Percentiles rank a stretch among this genome's conserved stretches.
phyloP scores from a whole-genome alignment of 2,329 filamentous ascomycete genomes.

The Pseudogymnoascus sp. region DNA sequence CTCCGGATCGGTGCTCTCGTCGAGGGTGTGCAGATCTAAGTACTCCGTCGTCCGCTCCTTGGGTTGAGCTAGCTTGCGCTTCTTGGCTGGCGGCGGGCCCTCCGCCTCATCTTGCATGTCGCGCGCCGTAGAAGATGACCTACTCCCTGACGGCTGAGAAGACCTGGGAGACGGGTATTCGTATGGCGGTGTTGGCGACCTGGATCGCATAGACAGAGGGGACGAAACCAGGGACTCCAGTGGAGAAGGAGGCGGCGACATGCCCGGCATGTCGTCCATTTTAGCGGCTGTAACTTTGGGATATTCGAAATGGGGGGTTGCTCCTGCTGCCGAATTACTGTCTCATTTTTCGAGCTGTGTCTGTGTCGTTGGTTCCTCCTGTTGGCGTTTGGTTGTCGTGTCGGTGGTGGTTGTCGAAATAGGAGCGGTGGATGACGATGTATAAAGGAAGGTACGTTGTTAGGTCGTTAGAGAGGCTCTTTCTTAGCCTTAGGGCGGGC shows the following conservation, averaged over 20 bases:
- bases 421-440: slow-evolving; percentile 1
- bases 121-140: slow-evolving; percentile 19
- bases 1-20: slow-evolving; percentile 40
- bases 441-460: slow-evolving; percentile 8
- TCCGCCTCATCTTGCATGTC: slow-evolving; percentile 35
- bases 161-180: slow-evolving; percentile 30
- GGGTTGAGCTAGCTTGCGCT: slow-evolving; percentile 58
- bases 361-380: not conserved
- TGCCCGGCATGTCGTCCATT: slow-evolving; percentile 6
- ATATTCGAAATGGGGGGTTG: not conserved
- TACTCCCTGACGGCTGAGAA: slow-evolving; percentile 25
- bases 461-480: slow-evolving; percentile 2
- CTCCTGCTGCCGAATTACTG: not conserved
- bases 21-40: slow-evolving; percentile 59
- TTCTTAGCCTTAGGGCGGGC: slow-evolving; percentile 1
- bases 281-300: not conserved
- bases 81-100: slow-evolving; percentile 66
- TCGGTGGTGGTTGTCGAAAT: not conserved
- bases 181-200: slow-evolving; percentile 29
- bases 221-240: slow-evolving; percentile 26
- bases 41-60: slow-evolving; percentile 74
- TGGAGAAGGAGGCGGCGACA: not conserved
- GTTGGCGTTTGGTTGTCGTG: not conserved
- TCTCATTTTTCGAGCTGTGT: not conserved
- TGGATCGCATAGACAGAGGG: slow-evolving; percentile 31